phyloP scores from a whole-genome alignment of 768 basidiomycete species.

The Chalciporus sphaerocephalus region DNA sequence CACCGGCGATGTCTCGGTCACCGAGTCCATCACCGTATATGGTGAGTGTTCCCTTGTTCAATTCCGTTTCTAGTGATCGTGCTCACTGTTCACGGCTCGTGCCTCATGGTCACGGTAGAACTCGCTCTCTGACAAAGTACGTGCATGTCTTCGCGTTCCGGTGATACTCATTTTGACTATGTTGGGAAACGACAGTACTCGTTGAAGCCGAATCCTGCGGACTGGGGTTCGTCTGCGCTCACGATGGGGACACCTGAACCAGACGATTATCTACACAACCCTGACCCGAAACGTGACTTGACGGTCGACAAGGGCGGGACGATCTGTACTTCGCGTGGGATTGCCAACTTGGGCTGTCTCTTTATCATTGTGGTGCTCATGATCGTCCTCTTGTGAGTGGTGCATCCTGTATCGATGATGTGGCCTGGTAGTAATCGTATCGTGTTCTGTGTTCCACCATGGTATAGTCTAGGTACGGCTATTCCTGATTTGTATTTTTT shows the following conservation, averaged over 20 bases:
- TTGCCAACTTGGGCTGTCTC: constrained; percentile 66
- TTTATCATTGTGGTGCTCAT: constrained; percentile 46
- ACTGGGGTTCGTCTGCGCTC: constrained; percentile 47
- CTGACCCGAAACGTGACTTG: constrained; percentile 51
- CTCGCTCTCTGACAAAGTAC: constrained; percentile 25
- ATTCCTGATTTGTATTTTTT: not conserved
- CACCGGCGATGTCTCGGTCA: constrained; percentile 15
- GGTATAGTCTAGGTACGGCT: constrained; percentile 7
- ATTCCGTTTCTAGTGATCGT: not conserved
- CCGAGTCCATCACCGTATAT: constrained; percentile 26
- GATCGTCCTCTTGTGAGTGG: constrained; percentile 54
- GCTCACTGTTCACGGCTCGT: not conserved
- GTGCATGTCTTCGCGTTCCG: not conserved
- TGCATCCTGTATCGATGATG: not conserved
- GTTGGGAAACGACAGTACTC: constrained; percentile 30
- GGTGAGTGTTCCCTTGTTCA: constrained; percentile 14
- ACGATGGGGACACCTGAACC: constrained; percentile 44
- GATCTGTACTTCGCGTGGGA: constrained; percentile 57
- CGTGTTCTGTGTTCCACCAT: not conserved
- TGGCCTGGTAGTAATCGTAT: not conserved
- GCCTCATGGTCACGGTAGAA: constrained; percentile 16
- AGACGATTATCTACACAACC: constrained; percentile 64
- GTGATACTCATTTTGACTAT: not conserved
- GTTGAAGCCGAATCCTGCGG: constrained; percentile 41
- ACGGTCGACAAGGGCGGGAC: constrained; percentile 53